These are phyloP conservation scores for Fusarium sambucinum DNA, from an alignment of 2,329 filamentous ascomycete genomes.

Conservation along the genomic window DNA sequence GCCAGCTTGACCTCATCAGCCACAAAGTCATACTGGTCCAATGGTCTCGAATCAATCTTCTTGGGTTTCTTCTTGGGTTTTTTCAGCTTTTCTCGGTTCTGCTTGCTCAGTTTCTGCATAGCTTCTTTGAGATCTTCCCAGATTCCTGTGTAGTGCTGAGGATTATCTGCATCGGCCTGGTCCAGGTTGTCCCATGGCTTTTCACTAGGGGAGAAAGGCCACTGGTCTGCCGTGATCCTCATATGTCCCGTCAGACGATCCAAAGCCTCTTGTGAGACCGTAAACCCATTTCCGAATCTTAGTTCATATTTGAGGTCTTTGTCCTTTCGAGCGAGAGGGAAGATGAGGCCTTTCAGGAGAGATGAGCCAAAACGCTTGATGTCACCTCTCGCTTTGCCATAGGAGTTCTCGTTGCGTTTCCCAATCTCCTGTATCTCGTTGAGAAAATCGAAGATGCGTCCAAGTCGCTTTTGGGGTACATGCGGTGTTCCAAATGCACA, in stretches of 20 bases:
- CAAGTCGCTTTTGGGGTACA: conserved; percentile 27
- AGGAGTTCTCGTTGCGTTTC: conserved; percentile 1
- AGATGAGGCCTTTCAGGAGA: conserved; percentile 29
- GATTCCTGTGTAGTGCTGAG: not conserved
- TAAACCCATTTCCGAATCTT: not conserved
- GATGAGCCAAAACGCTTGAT: conserved; percentile 45
- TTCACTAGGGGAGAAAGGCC: conserved; percentile 13
- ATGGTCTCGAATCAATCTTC: not conserved
- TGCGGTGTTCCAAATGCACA: conserved; percentile 23
- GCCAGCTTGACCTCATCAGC: not conserved
- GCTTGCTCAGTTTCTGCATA: not conserved
- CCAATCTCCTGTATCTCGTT: conserved; percentile 40
- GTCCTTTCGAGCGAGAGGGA: conserved; percentile 5
- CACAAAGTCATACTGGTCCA: not conserved
- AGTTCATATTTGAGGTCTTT: not conserved
- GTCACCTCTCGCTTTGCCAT: conserved; percentile 38
- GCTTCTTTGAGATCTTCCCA: not conserved
- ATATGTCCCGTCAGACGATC: conserved; percentile 23
- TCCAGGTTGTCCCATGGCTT: not conserved
- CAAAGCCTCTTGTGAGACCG: not conserved
- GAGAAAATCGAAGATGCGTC: conserved; percentile 36
- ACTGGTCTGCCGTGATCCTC: conserved; percentile 22
- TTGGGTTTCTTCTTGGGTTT: not conserved
- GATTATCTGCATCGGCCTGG: not conserved
- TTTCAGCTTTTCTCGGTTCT: not conserved